Evolutionary conservation across 371 early-diverging fungal species (phyloP).

Genomic region (Rhizopus delemar): DNA sequence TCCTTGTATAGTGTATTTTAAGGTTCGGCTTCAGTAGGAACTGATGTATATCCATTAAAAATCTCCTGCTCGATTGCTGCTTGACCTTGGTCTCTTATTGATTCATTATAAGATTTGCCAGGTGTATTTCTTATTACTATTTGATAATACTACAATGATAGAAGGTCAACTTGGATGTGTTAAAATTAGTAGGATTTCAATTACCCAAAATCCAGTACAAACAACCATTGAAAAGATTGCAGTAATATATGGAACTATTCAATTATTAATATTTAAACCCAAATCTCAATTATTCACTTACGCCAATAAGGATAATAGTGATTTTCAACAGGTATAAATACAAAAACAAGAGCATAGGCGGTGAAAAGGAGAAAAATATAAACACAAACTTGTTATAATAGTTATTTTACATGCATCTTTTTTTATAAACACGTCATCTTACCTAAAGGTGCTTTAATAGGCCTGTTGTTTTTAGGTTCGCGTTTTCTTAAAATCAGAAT

Average conservation of each 20-base stretch:
- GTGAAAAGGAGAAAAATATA: constrained; percentile 32
- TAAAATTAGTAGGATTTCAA: not conserved
- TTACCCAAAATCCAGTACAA: constrained; percentile 43
- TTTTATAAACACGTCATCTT: not conserved
- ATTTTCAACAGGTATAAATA: constrained; percentile 44
- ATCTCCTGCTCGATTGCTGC: constrained; percentile 41
- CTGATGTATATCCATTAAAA: constrained; percentile 25
- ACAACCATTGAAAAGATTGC: constrained; percentile 35
- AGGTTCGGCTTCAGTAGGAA: constrained; percentile 11
- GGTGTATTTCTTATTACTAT: constrained; percentile 40
- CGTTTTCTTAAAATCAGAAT: constrained; percentile 39
- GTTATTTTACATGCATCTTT: not conserved
- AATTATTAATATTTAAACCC: not conserved
- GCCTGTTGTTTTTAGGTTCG: constrained; percentile 37
- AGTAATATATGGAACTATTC: constrained; percentile 40
- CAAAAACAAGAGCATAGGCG: constrained; percentile 42
- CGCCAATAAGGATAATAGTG: constrained; percentile 48
- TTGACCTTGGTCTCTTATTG: constrained; percentile 35
- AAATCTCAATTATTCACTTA: constrained; percentile 18
- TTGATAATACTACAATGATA: constrained; percentile 36
- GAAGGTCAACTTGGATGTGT: not conserved
- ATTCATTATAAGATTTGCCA: constrained; percentile 41
- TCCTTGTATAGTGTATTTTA: not conserved
- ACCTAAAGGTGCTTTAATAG: constrained; percentile 38
- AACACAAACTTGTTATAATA: constrained; percentile 23